phyloP scores from a whole-genome alignment of 768 basidiomycete species.

The Suillus decipiens region DNA sequence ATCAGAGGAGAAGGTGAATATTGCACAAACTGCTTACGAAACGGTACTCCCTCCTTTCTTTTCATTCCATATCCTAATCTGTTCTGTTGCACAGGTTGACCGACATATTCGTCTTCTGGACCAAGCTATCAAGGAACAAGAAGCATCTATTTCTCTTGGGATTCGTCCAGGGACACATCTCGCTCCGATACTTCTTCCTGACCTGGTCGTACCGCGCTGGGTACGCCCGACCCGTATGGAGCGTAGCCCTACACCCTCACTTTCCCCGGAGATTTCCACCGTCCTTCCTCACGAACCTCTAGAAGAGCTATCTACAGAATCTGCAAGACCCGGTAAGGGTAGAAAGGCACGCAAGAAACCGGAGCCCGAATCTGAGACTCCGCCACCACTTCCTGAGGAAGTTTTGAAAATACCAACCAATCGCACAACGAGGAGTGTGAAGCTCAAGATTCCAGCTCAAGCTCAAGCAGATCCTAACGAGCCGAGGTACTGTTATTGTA shows the following conservation, averaged over 20 bases:
- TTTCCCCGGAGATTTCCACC: conserved; percentile 31
- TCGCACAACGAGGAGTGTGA: conserved; percentile 33
- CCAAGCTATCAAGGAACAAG: conserved; percentile 66
- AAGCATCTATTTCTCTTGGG: conserved; percentile 55
- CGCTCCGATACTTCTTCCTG: conserved; percentile 59
- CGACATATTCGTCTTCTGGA: conserved; percentile 79
- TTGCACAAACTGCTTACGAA: conserved; percentile 70
- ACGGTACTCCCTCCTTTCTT: conserved; percentile 43
- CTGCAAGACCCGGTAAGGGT: conserved; percentile 22
- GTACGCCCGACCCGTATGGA: conserved; percentile 45
- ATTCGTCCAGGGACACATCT: conserved; percentile 54
- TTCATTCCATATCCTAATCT: conserved; percentile 10
- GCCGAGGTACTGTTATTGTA: conserved; percentile 78
- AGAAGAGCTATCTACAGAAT: conserved; percentile 18
- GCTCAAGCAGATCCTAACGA: conserved; percentile 44
- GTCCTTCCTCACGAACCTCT: conserved; percentile 16
- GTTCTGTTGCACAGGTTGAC: conserved; percentile 55
- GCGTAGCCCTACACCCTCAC: conserved; percentile 43
- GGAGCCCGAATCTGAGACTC: conserved; percentile 15
- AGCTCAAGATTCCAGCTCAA: conserved; percentile 39
- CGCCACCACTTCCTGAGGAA: conserved; percentile 8
- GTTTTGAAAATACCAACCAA: conserved; percentile 4
- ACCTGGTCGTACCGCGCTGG: conserved; percentile 59
- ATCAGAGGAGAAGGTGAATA: conserved; percentile 76
- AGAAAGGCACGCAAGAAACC: conserved; percentile 25